phyloP scores from a whole-genome alignment of 2,329 filamentous ascomycete species.

The Pseudocercospora fuligena region DNA sequence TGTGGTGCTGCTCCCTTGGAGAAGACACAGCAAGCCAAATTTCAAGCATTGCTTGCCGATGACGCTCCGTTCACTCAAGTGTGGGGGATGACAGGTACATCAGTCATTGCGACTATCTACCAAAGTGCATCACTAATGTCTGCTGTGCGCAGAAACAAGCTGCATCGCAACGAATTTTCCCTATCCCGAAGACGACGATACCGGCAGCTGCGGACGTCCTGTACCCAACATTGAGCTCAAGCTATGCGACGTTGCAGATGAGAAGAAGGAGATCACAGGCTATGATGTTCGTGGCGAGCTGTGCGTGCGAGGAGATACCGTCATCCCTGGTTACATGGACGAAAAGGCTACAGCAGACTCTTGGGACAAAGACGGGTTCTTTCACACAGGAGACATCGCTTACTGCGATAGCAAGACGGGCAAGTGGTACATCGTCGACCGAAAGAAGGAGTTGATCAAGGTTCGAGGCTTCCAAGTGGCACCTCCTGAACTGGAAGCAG shows the following conservation, averaged over 20 bases:
- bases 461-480: slow-evolving; percentile 77
- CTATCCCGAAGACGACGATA: slow-evolving; percentile 65
- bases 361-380: slow-evolving; percentile 68
- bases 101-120: slow-evolving; percentile 38
- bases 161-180: slow-evolving; percentile 69
- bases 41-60: slow-evolving; percentile 64
- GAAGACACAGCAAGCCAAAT: slow-evolving; percentile 69
- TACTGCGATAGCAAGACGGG: slow-evolving; percentile 78
- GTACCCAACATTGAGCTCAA: slow-evolving; percentile 68
- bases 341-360: slow-evolving; percentile 66
- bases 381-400: slow-evolving; percentile 66
- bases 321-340: slow-evolving; percentile 82
- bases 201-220: slow-evolving; percentile 73
- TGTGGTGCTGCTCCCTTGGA: slow-evolving; percentile 80
- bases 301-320: slow-evolving; percentile 73
- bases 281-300: slow-evolving; percentile 81
- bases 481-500: slow-evolving; percentile 80
- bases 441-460: slow-evolving; percentile 66
- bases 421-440: slow-evolving; percentile 81
- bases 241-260: slow-evolving; percentile 69
- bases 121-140: too few species aligned
- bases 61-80: slow-evolving; percentile 38
- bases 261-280: slow-evolving; percentile 64
- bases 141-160: slow-evolving; percentile 39
- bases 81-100: slow-evolving; percentile 52